Conservation (phyloP, 1,139 yeast species). For the Spathaspora sp. region DNA sequence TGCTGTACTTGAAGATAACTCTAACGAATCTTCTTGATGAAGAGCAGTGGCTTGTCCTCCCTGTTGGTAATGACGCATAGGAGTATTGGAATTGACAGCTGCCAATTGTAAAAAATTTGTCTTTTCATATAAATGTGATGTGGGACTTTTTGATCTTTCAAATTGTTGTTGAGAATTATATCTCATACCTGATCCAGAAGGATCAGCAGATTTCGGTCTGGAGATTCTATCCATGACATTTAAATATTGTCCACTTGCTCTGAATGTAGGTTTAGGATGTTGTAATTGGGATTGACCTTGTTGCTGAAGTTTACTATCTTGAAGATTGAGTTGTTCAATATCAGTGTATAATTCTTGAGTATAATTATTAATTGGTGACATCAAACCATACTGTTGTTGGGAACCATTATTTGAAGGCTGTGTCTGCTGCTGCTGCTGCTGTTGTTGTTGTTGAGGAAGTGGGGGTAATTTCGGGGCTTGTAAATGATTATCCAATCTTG, state of each 20-base stretch:
- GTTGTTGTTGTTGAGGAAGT: constrained; percentile 12
- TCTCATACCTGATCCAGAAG: constrained; percentile 15
- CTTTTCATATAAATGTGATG: constrained; percentile 46
- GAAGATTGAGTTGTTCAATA: constrained; percentile 31
- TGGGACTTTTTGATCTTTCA: constrained; percentile 44
- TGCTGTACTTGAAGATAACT: constrained; percentile 40
- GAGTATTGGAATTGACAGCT: constrained; percentile 22
- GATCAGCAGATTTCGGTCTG: constrained; percentile 48
- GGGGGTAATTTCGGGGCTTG: constrained; percentile 19
- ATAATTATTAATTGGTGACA: constrained; percentile 13
- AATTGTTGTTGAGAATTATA: constrained; percentile 18
- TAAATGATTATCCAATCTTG: constrained; percentile 37
- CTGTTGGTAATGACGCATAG: constrained; percentile 11
- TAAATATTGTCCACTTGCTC: constrained; percentile 22
- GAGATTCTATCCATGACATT: constrained; percentile 30
- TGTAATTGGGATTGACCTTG: constrained; percentile 19
- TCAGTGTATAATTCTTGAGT: constrained; percentile 24
- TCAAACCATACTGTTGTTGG: constrained; percentile 9
- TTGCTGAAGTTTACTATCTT: constrained; percentile 14
- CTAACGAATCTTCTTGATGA: constrained; percentile 25
- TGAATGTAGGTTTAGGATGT: constrained; percentile 42
- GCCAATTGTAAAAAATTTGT: constrained; percentile 48
- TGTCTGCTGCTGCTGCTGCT: constrained; percentile 11
- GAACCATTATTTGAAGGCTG: constrained; percentile 7
- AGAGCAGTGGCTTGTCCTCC: neutral